Conservation (phyloP, 2,329 filamentous ascomycete species). For the Orbilia quercus region DNA sequence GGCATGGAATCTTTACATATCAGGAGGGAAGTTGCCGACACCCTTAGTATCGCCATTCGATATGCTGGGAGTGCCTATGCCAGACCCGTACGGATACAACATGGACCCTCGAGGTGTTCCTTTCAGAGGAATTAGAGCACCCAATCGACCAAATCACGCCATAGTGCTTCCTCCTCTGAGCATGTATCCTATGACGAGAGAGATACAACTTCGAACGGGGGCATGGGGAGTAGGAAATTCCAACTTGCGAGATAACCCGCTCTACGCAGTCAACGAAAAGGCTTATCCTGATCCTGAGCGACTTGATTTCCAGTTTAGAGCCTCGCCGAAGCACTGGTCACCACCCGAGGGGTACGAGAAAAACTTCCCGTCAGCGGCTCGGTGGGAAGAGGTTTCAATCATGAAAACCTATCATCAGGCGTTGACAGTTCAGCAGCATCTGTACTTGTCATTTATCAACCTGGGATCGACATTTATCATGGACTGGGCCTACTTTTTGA, state of each 20-base stretch:
- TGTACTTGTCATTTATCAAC: constrained; percentile 48
- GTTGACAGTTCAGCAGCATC: constrained; percentile 41
- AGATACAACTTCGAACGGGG: constrained; percentile 38
- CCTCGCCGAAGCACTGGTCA: constrained; percentile 29
- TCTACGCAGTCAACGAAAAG: neutral
- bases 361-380: constrained; percentile 41
- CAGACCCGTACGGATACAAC: constrained; percentile 33
- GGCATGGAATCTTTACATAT: constrained; percentile 15
- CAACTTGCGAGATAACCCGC: neutral
- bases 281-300: constrained; percentile 11
- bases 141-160: neutral
- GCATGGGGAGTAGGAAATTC: constrained; percentile 8
- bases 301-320: constrained; percentile 41
- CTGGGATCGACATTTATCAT: constrained; percentile 27
- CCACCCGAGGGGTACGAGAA: constrained; percentile 36
- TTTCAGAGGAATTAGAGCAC: constrained; percentile 2
- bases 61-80: constrained; percentile 45
- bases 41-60: constrained; percentile 37
- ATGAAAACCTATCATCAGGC: constrained; percentile 51
- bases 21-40: constrained; percentile 12
- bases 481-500: constrained; percentile 35
- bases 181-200: constrained; percentile 29
- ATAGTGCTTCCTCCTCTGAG: constrained; percentile 29
- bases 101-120: constrained; percentile 2
- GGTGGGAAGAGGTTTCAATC: constrained; percentile 50